Evolutionary conservation across 2,329 filamentous ascomycete genomes (phyloP).

Genomic region (Colletotrichum truncatum): DNA sequence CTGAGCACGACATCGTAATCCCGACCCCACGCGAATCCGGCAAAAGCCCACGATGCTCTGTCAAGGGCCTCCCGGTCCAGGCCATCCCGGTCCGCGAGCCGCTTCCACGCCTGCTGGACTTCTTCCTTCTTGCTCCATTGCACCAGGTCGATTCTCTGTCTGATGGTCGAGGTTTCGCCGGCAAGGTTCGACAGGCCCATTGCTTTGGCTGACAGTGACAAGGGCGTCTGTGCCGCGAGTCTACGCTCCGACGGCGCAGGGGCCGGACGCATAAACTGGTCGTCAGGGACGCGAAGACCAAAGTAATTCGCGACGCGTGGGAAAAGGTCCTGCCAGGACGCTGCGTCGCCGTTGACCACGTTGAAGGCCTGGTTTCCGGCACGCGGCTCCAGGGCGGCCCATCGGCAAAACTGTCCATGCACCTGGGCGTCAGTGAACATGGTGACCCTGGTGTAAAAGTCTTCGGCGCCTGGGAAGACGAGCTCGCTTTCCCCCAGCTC

Average conservation of each 20-base stretch:
- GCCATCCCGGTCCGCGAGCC: constrained; percentile 46
- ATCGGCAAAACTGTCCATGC: constrained; percentile 38
- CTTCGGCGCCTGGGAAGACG: constrained; percentile 43
- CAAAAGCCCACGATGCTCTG: constrained; percentile 51
- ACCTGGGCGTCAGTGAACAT: constrained; percentile 41
- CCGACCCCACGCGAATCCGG: constrained; percentile 52
- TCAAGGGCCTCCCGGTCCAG: constrained; percentile 46
- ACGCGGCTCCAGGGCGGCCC: constrained; percentile 27
- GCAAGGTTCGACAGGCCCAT: constrained; percentile 37
- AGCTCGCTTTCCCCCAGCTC: constrained; percentile 43
- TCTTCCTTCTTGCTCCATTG: constrained; percentile 50
- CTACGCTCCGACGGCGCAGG: constrained; percentile 31
- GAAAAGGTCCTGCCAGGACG: constrained; percentile 53
- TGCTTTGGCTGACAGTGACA: constrained; percentile 38
- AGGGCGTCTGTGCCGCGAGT: constrained; percentile 38
- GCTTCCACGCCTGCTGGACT: constrained; percentile 49
- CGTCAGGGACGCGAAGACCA: constrained; percentile 40
- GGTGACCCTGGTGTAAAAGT: constrained; percentile 45
- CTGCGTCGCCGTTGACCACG: constrained; percentile 49
- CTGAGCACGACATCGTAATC: constrained; percentile 49
- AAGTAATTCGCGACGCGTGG: constrained; percentile 47
- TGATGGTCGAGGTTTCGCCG: constrained; percentile 36
- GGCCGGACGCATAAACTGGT: constrained; percentile 36
- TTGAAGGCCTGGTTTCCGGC: constrained; percentile 51
- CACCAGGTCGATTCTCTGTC: constrained; percentile 48